Percentiles rank a stretch among this genome's conserved stretches.
phyloP scores from a whole-genome alignment of 495 filamentous ascomycete genomes.

The Penicillium riverlandense region DNA sequence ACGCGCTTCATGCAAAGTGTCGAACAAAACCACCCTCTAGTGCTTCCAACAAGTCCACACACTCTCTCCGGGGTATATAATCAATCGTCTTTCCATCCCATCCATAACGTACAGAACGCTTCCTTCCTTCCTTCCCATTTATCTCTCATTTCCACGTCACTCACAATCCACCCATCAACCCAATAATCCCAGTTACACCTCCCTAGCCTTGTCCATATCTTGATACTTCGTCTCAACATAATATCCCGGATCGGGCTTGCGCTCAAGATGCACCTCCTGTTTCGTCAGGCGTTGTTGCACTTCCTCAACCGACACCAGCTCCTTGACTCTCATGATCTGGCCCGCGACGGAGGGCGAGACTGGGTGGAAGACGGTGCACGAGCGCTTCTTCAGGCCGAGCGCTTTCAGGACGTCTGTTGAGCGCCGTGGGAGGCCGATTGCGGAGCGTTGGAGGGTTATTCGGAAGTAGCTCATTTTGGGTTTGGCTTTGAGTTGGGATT shows the following conservation, averaged over 20 bases:
- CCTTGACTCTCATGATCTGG: slow-evolving; percentile 97
- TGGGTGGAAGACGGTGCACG: slow-evolving; percentile 85
- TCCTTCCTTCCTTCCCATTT: too few relatives aligned
- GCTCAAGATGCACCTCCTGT: slow-evolving; percentile 62
- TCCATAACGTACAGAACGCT: too few relatives aligned
- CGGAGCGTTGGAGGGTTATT: slow-evolving; percentile 86
- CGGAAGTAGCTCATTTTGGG: slow-evolving; percentile 81
- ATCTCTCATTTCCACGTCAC: too few relatives aligned
- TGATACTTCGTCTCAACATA: slow-evolving; percentile 62
- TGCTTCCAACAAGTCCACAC: neutral
- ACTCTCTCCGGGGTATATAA: neutral
- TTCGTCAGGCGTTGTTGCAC: slow-evolving; percentile 65
- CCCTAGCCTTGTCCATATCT: slow-evolving; percentile 17
- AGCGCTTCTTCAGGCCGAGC: slow-evolving; percentile 81
- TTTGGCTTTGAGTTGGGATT: neutral
- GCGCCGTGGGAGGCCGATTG: slow-evolving; percentile 83
- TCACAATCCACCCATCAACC: too few relatives aligned
- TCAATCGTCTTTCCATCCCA: too few relatives aligned
- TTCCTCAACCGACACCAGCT: slow-evolving; percentile 81
- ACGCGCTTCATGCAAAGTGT: slow-evolving; percentile 36
- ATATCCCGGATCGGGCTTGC: slow-evolving; percentile 78
- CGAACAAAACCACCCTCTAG: slow-evolving; percentile 4
- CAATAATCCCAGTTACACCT: neutral
- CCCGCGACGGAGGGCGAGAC: slow-evolving; percentile 79
- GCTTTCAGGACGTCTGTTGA: slow-evolving; percentile 79